Evolutionary conservation across 768 basidiomycete species (phyloP), one percentile per base, ranked within the genome.

Genomic region (Tricholoma matsutake): DNA sequence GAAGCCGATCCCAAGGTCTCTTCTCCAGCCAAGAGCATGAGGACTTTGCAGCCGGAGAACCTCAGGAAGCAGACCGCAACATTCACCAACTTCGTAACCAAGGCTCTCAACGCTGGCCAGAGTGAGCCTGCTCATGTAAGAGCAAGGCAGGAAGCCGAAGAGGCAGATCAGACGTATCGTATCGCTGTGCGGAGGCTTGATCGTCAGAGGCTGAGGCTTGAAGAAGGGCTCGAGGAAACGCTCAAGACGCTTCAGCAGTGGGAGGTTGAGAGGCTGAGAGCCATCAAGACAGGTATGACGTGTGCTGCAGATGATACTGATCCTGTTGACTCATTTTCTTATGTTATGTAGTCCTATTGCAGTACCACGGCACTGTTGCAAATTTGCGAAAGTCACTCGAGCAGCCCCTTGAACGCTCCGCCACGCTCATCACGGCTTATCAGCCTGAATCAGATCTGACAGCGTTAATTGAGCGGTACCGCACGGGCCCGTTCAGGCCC

Each of bases 401-500:
- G 22, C 78, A 83, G 0, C 82, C 89, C 2, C 71, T 87, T 31
- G 88, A 91, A 65, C 84, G 86, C 34, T 89, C 91, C 1, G 79
- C 83, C 1, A 88, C 91, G 1, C 81, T 94, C 53, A 83, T 96
- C 64, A 84, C 92, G 32, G 84, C 92, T 1, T 97, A 86, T 73
- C 88, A 94, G 62, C 94, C 95, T 2, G 94, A 97, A 63, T 86
- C 86, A 1, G 95, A 95, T 76, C 74, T 96, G 57, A 86, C 78
- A 11, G 93, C 91, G 9, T 83, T 96, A 54, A 94, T 97, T 62
- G 95, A 97, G 72, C 88, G 92, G 10, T 93, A 94, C 71, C 86
- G 96, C 58, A 96, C 94, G 1, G 96, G 96, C 0, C 91, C 95
- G 0, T 98, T 97, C 86, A 81, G 90, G 41, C 96, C 96, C 0